A percentile compares a stretch with the other conserved stretches of the same genome.
phyloP scores from a whole-genome alignment of 1,139 yeast species.

The Geotrichum europaeum region DNA sequence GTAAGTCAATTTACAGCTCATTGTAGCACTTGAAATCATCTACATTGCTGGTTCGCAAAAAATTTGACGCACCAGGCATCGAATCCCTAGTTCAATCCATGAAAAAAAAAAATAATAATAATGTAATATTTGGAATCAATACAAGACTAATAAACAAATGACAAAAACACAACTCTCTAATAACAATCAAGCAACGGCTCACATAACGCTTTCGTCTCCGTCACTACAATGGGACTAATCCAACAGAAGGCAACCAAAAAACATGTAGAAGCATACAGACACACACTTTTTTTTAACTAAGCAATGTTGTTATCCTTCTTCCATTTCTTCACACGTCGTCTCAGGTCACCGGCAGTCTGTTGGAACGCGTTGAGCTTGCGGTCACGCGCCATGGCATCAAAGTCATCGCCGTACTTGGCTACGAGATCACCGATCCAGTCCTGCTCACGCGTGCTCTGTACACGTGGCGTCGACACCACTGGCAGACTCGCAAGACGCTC shows the following conservation, averaged over 20 bases:
- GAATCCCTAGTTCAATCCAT: no score
- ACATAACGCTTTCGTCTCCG: no score
- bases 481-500: slow-evolving; percentile 56
- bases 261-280: neutral
- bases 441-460: slow-evolving; percentile 63
- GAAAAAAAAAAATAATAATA: no score
- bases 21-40: no score
- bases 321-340: slow-evolving; percentile 63
- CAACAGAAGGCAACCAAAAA: neutral
- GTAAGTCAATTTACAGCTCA: no score
- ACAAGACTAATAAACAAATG: no score
- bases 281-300: neutral
- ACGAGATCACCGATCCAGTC: slow-evolving; percentile 64
- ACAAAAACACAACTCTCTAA: no score
- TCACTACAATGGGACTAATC: no score
- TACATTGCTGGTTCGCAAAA: no score
- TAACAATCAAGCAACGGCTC: no score
- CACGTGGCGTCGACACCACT: slow-evolving; percentile 48
- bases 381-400: slow-evolving; percentile 88
- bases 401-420: slow-evolving; percentile 81
- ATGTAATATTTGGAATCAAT: no score
- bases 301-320: slow-evolving; percentile 40
- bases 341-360: slow-evolving; percentile 79
- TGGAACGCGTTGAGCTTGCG: slow-evolving; percentile 75
- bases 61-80: no score